phyloP scores from a whole-genome alignment of 2,329 filamentous ascomycete genomes.

The Penicillium paneum region DNA sequence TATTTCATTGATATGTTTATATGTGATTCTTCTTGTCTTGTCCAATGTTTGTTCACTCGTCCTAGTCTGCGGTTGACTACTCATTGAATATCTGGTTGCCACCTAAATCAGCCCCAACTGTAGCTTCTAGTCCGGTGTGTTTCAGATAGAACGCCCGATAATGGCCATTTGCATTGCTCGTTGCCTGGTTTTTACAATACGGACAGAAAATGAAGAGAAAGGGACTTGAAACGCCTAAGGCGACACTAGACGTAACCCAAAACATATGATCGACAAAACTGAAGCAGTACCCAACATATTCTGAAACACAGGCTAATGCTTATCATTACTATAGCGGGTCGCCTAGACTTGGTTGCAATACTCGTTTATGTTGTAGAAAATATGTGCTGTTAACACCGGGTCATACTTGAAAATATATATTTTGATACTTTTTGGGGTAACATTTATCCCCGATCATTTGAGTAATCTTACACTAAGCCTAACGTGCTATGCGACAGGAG shows the following conservation, averaged over 20 bases:
- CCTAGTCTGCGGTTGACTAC: too few species aligned
- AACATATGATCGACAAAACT: neutral
- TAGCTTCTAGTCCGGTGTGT: too few species aligned
- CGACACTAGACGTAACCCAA: too few species aligned
- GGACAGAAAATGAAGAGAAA: too few species aligned
- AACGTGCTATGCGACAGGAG: neutral
- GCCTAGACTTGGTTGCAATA: neutral
- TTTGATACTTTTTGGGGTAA: neutral
- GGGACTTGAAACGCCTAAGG: too few species aligned
- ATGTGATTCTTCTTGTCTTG: neutral
- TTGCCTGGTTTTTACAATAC: too few species aligned
- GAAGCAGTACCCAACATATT: neutral
- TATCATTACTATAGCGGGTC: neutral
- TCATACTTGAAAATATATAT: neutral
- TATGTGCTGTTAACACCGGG: neutral
- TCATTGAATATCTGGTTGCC: too few species aligned
- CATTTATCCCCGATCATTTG: neutral
- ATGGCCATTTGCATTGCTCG: too few species aligned
- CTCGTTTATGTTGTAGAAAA: neutral
- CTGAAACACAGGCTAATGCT: neutral
- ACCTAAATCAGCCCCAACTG: too few species aligned
- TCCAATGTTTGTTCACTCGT: too few species aligned
- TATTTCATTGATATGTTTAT: neutral
- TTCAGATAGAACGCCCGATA: too few species aligned
- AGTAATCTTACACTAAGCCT: neutral